Base-by-base conservation (phyloP, 305 asterid species). In the Solanum hybrid region DNA sequence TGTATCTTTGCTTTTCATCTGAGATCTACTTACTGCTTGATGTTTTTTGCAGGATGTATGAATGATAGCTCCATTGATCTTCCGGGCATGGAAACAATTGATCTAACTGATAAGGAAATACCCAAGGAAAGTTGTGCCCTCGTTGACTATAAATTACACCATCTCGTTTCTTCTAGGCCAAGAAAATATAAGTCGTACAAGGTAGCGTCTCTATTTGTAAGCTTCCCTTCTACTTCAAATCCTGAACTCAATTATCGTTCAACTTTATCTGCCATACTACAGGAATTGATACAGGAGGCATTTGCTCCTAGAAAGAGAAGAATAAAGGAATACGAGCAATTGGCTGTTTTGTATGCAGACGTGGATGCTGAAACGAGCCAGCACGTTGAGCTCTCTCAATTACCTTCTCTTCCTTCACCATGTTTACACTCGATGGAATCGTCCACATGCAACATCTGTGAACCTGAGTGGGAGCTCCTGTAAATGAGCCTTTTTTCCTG, bases 401-500 rank as follows among this genome's bases (percentile, higher is more conserved):
- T 77, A 24, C 91, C 91, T 16, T 87, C 90, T 37, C 87, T 89
- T n/a, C 90, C 90, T 64, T 32, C 84, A 82, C 77, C 89, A 40
- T 66, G 90, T 75, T 64, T 72, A 29, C 81, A 79, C 37, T 90
- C 90, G 6, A 86, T 16, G 17, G 82, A 88, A 85, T 88, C 92
- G 34, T 89, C 66, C 79, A 79, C 92, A 76, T 88, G 77, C 86
- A 94, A 93, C 51, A 90, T 9, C 64, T 64, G 91, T 77, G 95
- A 94, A 71, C 89, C 92, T 10, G 98, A 93, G 71, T 95, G 98
- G 98, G 98, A 95, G 94, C 94, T 96, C 88, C 92, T 96, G 79
- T 96, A 89, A 93, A 88, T 56, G 60, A 78, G 87, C 79, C 20
- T 35, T 36, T 51, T 34, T 73, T 22, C 89, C 86, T 77, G 86